Base-by-base conservation (phyloP, 495 filamentous ascomycete species). In the Tuber brumale region DNA sequence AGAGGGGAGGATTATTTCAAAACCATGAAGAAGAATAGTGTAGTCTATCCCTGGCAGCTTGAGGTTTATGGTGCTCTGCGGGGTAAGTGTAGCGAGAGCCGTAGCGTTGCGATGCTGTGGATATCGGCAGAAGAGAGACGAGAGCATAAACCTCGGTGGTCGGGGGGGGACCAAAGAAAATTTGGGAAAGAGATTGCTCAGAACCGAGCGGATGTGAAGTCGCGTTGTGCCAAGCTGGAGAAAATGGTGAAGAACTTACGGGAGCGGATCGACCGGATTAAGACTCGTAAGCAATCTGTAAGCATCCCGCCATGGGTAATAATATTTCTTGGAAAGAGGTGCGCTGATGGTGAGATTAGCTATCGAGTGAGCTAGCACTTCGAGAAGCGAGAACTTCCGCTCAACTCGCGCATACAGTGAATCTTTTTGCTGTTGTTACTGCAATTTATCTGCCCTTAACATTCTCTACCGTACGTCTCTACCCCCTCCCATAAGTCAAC, bases 361-460 rank as follows among this genome's bases (percentile, higher is more conserved):
- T 71, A 0, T 41, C 39, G 27, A 42, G 41, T 9, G 41, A 71
- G 43, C 70, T 71, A 27, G 21, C 8, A 21, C 43, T 71, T n/a
- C 70, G 70, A 10, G 35, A 71, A 18, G 70, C 70, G 23, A 41
- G 35, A n/a, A 71, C 70, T 4, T 71, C 70, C 10, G 23, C 70
- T 42, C 70, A 71, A 41, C 70, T 41, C 21, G 70, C 70, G 10
- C 10, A 71, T 3, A 71, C 39, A 7, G 27, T 71, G 39, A 45
- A 31, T 6, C 70, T 71, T 71, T 71, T 71, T 71, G 43, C 70
- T n/a, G 35, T 71, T 31, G 70, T 71, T 42, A 71, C 70, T 18
- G 18, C 27, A 7, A 45, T 71, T 31, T 71, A 42, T 45, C 19
- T 71, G 18, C 70, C 70, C 12, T 45, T 71, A 45, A 71, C 39